These are phyloP conservation scores for Lentinula sp. DNA, from an alignment of 768 basidiomycete species.

Conservation along the genomic window DNA sequence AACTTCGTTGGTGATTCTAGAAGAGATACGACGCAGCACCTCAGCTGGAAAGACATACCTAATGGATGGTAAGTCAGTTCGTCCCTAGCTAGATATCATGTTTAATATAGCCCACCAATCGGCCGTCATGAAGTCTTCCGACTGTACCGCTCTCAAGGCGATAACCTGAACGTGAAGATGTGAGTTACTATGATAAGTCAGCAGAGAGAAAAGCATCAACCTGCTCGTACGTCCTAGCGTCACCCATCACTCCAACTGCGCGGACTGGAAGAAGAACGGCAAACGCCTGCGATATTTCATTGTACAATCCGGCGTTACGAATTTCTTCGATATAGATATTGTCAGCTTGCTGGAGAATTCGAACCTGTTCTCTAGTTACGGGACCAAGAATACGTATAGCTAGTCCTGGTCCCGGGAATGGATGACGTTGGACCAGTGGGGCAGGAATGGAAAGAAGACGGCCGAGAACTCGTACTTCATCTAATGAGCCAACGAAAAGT, in stretches of 20 bases:
- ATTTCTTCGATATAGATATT: slow-evolving; percentile 98
- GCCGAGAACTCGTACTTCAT: slow-evolving; percentile 93
- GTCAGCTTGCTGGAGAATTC: slow-evolving; percentile 87
- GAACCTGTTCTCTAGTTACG: slow-evolving; percentile 89
- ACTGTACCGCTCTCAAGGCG: slow-evolving; percentile 88
- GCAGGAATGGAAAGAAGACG: slow-evolving; percentile 87
- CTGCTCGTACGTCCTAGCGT: slow-evolving; percentile 94
- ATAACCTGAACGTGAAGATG: slow-evolving; percentile 55
- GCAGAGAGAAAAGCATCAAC: slow-evolving; percentile 25
- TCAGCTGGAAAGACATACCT: slow-evolving; percentile 96
- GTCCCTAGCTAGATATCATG: not conserved
- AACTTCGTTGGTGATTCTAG: slow-evolving; percentile 97
- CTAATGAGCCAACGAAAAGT: slow-evolving; percentile 31
- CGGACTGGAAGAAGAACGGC: slow-evolving; percentile 92
- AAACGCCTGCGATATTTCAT: slow-evolving; percentile 94
- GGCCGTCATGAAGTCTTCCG: slow-evolving; percentile 99
- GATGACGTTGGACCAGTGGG: slow-evolving; percentile 92
- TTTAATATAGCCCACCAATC: slow-evolving; percentile 65
- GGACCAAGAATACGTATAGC: slow-evolving; percentile 97
- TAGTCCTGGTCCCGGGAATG: slow-evolving; percentile 97
- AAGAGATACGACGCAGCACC: slow-evolving; percentile 86
- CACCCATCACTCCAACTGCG: slow-evolving; percentile 98
- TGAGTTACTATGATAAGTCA: slow-evolving; percentile 2
- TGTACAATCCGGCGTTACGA: slow-evolving; percentile 84
- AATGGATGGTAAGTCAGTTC: slow-evolving; percentile 16